Conservation (phyloP, 306 rosid species). For the Ochetophila trinervis region DNA sequence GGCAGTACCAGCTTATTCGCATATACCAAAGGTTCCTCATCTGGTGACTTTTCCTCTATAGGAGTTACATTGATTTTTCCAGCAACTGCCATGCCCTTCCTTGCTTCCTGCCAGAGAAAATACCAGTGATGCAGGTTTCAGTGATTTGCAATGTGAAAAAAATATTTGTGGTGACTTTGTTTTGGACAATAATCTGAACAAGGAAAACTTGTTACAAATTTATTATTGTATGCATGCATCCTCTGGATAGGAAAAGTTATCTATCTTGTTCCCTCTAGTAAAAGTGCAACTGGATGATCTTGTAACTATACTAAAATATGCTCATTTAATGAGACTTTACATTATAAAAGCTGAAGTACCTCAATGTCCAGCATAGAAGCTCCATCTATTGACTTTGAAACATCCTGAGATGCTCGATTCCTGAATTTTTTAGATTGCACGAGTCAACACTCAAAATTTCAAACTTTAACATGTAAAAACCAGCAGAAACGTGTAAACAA, state of each 20-base stretch:
- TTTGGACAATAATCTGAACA: slow-evolving; percentile 2
- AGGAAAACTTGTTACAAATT: background rate
- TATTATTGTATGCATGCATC: background rate
- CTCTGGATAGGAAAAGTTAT: background rate
- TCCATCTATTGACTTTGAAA: slow-evolving; percentile 43
- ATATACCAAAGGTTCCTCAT: slow-evolving; percentile 69
- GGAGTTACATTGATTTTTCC: slow-evolving; percentile 65
- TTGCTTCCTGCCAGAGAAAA: slow-evolving; percentile 60
- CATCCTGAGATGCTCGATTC: slow-evolving; percentile 54
- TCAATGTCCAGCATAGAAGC: slow-evolving; percentile 64
- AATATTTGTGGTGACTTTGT: background rate
- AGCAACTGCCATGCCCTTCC: slow-evolving; percentile 59
- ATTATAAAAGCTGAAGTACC: slow-evolving; percentile 42
- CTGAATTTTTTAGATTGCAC: slow-evolving; percentile 25
- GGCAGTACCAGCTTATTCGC: slow-evolving; percentile 83
- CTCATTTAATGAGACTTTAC: background rate
- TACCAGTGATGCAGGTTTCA: slow-evolving; percentile 7
- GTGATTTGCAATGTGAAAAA: background rate
- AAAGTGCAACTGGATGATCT: background rate
- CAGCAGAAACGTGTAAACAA: slow-evolving; percentile 14
- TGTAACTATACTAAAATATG: slow-evolving; percentile 1
- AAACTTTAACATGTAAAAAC: slow-evolving; percentile 12
- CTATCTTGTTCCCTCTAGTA: background rate
- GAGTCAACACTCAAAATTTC: slow-evolving; percentile 21
- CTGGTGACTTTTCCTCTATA: slow-evolving; percentile 67